These are phyloP conservation scores for Vaccinium vitisidaea DNA, from an alignment of 148 eudicot genomes.

Conservation along the genomic window DNA sequence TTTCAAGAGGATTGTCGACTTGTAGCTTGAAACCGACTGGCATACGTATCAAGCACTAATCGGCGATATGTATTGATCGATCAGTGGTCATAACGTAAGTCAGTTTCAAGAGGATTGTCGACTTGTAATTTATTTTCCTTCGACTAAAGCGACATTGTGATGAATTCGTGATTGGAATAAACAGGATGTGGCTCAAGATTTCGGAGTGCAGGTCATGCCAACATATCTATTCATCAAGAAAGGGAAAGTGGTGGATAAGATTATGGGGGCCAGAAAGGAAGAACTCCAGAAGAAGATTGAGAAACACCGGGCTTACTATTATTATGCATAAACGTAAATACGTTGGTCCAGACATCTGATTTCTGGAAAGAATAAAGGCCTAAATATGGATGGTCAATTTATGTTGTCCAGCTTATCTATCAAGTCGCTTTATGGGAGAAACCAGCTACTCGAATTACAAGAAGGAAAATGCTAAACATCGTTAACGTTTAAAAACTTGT, in stretches of 20 bases:
- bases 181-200: constrained; percentile 50
- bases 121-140: too few relatives aligned
- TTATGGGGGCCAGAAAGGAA: constrained; percentile 46
- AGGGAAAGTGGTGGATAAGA: constrained; percentile 47
- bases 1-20: too few relatives aligned
- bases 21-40: background rate
- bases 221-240: constrained; percentile 45
- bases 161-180: background rate
- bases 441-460: too few relatives aligned
- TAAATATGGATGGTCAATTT: too few relatives aligned
- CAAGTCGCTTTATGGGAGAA: background rate
- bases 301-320: constrained; percentile 23
- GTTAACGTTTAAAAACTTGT: too few relatives aligned
- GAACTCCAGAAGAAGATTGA: constrained; percentile 52
- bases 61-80: too few relatives aligned
- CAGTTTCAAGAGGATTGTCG: too few relatives aligned
- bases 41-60: too few relatives aligned
- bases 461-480: too few relatives aligned
- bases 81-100: too few relatives aligned
- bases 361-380: too few relatives aligned
- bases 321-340: background rate
- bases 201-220: constrained; percentile 52
- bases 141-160: background rate
- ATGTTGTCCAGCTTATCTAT: background rate
- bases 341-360: too few relatives aligned